These are phyloP conservation scores for Tetramitus jugosus DNA, from an alignment of 208 protist species.

Conservation along the genomic window DNA sequence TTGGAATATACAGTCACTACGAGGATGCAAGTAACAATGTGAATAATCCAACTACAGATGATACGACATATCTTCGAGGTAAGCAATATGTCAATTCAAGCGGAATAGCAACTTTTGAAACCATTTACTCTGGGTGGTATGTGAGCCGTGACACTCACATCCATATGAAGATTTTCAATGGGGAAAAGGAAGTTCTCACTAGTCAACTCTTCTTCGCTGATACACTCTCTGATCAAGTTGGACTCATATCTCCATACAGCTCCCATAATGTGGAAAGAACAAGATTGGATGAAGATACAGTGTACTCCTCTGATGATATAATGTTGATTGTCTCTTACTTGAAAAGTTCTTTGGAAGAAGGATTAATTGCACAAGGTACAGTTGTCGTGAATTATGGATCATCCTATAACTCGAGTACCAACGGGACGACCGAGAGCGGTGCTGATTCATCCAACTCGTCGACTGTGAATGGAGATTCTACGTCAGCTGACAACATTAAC, in stretches of 20 bases:
- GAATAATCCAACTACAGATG: not conserved
- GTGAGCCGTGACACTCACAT: conserved; percentile 30
- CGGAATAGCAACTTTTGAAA: conserved; percentile 24
- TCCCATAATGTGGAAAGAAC: not conserved
- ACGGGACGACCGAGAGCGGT: no score
- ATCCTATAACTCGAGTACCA: no score
- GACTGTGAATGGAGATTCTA: no score
- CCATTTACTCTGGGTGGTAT: conserved; percentile 33
- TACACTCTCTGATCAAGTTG: conserved; percentile 7
- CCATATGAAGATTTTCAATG: conserved; percentile 33
- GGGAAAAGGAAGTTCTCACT: no score
- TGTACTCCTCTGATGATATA: no score
- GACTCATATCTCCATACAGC: conserved; percentile 15
- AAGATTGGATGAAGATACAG: not conserved
- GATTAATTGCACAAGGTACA: no score
- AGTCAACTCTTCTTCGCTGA: conserved; percentile 34
- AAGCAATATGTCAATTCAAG: conserved; percentile 22
- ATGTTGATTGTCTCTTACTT: no score
- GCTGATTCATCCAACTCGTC: no score
- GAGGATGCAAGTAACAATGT: not conserved
- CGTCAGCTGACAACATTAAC: no score
- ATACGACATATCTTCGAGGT: conserved; percentile 31
- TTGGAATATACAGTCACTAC: conserved; percentile 30
- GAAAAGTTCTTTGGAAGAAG: no score
- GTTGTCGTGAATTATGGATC: no score